phyloP scores from a whole-genome alignment of 345 rosid genomes.

The Gossypium stocksii region DNA sequence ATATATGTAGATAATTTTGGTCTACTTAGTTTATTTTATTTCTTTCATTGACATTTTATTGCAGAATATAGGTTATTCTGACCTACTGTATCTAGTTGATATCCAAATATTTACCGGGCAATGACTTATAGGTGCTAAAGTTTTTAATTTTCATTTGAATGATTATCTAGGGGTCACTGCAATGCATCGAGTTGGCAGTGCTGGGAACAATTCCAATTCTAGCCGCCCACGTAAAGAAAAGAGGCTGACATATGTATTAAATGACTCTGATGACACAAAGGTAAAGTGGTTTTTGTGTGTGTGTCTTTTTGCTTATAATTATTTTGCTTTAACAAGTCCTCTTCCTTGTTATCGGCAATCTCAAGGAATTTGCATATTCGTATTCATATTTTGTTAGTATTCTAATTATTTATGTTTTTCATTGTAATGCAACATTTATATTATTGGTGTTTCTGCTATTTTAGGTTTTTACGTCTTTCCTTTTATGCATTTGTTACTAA shows the following conservation, averaged over 20 bases:
- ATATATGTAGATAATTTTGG: not conserved
- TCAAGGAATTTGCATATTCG: not conserved
- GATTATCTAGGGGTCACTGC: constrained; percentile 37
- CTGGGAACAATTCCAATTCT: constrained; percentile 83
- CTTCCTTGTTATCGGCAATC: not conserved
- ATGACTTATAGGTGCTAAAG: not conserved
- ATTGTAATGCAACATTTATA: not conserved
- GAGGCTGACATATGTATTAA: constrained; percentile 88
- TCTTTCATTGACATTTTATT: not conserved
- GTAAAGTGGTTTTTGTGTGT: constrained; percentile 33
- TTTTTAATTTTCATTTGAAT: not conserved
- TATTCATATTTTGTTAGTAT: not conserved
- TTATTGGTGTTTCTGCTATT: not conserved
- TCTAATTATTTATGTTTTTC: not conserved
- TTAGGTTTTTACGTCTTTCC: not conserved
- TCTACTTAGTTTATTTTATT: not conserved
- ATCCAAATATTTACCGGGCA: not conserved
- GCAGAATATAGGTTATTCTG: not conserved
- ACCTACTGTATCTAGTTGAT: not conserved
- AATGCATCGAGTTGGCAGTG: constrained; percentile 99
- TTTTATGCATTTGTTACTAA: not conserved
- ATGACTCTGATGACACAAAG: constrained; percentile 69
- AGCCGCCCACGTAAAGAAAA: constrained; percentile 94
- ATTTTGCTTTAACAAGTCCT: not conserved
- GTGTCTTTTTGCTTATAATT: not conserved